Percentiles rank a stretch among this genome's conserved stretches.
Evolutionary conservation across 345 rosid genomes (phyloP).

Genomic region (Anacardium occidentale): DNA sequence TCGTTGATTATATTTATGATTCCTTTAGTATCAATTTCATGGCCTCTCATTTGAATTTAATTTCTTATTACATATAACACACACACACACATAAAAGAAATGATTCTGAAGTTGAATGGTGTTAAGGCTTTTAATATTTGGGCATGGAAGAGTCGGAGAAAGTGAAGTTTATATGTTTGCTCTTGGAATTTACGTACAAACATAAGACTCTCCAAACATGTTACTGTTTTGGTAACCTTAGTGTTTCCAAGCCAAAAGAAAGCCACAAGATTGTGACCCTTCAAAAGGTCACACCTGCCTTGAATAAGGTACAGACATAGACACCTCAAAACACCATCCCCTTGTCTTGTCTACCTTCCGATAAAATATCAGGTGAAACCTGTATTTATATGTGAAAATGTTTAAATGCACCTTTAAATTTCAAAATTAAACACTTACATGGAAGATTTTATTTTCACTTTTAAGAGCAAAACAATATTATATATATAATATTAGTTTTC

Average conservation of each 20-base stretch:
- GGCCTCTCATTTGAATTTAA: not conserved
- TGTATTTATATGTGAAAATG: too few relatives aligned
- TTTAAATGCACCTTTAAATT: too few relatives aligned
- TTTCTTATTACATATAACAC: not conserved
- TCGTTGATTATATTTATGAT: too few relatives aligned
- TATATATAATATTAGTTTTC: too few relatives aligned
- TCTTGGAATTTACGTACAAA: constrained; percentile 22
- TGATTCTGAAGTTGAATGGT: constrained; percentile 9
- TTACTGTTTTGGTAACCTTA: not conserved
- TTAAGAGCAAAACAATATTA: too few relatives aligned
- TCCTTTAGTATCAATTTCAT: too few relatives aligned
- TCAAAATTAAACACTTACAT: too few relatives aligned
- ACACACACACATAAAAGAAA: constrained; percentile 5
- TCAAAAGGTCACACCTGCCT: constrained; percentile 34
- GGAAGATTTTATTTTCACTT: too few relatives aligned
- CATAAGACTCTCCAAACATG: constrained; percentile 6
- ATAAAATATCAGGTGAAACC: not conserved
- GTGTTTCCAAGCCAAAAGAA: constrained; percentile 22
- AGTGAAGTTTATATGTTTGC: constrained; percentile 27
- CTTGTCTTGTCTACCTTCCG: constrained; percentile 3
- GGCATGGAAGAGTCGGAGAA: constrained; percentile 26
- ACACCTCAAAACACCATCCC: constrained; percentile 43
- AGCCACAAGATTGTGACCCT: constrained; percentile 41
- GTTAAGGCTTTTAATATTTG: constrained; percentile 12
- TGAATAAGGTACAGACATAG: constrained; percentile 35